Evolutionary conservation across 495 filamentous ascomycete genomes (phyloP).

Genomic region (Penicillium cinerascens): DNA sequence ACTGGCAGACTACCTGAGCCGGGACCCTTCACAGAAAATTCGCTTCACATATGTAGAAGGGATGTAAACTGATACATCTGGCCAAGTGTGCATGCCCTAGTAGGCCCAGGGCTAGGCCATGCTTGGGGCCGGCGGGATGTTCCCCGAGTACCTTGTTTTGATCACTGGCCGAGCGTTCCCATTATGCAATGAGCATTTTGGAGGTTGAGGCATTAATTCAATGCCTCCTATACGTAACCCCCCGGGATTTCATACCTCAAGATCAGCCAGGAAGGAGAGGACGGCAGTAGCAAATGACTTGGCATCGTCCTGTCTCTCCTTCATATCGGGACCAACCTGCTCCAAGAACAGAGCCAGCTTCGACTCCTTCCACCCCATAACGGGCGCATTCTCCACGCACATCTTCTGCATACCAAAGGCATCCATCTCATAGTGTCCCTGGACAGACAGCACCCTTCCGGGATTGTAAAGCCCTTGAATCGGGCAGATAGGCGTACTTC

Average conservation of each 20-base stretch:
- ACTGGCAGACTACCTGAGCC: too few relatives aligned
- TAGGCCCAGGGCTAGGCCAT: not conserved
- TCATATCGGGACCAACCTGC: slow-evolving; percentile 24
- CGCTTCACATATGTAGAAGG: too few relatives aligned
- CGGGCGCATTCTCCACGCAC: slow-evolving; percentile 27
- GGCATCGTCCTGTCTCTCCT: slow-evolving; percentile 21
- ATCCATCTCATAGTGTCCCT: slow-evolving; percentile 41
- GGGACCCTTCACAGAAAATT: too few relatives aligned
- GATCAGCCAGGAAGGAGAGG: slow-evolving; percentile 22
- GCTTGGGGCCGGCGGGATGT: not conserved
- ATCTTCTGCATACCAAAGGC: slow-evolving; percentile 29
- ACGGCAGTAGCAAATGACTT: slow-evolving; percentile 25
- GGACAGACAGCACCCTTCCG: slow-evolving; percentile 29
- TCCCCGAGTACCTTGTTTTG: not conserved
- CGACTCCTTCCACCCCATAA: slow-evolving; percentile 27
- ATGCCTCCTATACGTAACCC: not conserved
- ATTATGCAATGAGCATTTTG: not conserved
- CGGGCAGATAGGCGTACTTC: slow-evolving; percentile 30
- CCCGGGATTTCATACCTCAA: slow-evolving; percentile 18
- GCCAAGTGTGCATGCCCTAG: not conserved
- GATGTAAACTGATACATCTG: not conserved
- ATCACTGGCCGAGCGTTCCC: not conserved
- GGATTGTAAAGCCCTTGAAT: slow-evolving; percentile 41
- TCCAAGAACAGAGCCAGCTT: slow-evolving; percentile 26
- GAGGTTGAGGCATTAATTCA: not conserved